A percentile compares a stretch with the other conserved stretches of the same genome.
Conservation (phyloP, 306 rosid species). For the Phaseolus lunatus region DNA sequence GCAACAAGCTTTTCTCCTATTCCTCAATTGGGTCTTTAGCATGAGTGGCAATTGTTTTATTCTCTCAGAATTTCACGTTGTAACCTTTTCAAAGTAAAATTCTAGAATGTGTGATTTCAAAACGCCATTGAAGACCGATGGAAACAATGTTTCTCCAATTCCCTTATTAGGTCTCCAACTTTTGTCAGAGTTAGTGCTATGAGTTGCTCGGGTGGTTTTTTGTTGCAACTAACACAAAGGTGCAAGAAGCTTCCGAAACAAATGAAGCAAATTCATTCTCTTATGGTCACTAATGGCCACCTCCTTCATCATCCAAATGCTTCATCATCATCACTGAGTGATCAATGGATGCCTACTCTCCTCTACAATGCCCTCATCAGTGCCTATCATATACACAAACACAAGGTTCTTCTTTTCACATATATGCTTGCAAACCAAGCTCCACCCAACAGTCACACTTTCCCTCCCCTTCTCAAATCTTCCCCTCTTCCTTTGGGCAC, state of each 20-base stretch:
- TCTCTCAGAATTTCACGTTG: background rate
- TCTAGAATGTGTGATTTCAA: background rate
- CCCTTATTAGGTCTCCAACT: background rate
- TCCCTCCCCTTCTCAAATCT: slow-evolving; percentile 70
- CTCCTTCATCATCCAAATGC: slow-evolving; percentile 48
- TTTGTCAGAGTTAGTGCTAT: background rate
- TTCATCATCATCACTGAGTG: slow-evolving; percentile 19
- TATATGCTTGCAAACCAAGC: slow-evolving; percentile 68
- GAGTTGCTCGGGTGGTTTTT: slow-evolving; percentile 47
- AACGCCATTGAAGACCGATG: background rate
- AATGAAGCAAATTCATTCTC: slow-evolving; percentile 71
- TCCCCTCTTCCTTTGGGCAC: slow-evolving; percentile 38
- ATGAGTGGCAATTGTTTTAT: background rate
- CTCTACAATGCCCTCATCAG: slow-evolving; percentile 72
- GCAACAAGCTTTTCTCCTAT: background rate
- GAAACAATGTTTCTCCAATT: background rate
- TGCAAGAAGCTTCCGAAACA: slow-evolving; percentile 48
- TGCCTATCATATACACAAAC: slow-evolving; percentile 54
- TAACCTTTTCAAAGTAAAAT: background rate
- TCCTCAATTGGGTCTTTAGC: background rate
- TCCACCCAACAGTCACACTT: slow-evolving; percentile 72
- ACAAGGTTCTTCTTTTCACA: slow-evolving; percentile 63
- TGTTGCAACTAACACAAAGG: slow-evolving; percentile 72
- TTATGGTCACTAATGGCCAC: slow-evolving; percentile 55
- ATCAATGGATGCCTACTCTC: slow-evolving; percentile 65